Evolutionary conservation across 768 basidiomycete genomes (phyloP).

Genomic region (Cystofilobasidium bisporidii): DNA sequence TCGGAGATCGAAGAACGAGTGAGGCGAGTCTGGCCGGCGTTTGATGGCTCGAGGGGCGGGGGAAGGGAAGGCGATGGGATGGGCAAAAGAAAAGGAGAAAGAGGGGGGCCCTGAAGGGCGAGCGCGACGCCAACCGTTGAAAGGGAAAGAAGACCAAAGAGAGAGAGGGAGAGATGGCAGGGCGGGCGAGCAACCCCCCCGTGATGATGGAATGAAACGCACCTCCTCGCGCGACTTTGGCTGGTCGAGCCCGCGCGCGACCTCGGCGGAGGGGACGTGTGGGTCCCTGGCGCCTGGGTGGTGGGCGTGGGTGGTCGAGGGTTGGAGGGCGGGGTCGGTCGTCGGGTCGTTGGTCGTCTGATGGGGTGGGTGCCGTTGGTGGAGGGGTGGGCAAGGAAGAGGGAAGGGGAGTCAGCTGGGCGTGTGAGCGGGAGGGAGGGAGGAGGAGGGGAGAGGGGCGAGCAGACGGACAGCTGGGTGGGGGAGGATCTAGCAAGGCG

Average conservation of each 20-base stretch:
- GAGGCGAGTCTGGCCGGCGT: neutral
- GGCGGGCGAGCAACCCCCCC: neutral
- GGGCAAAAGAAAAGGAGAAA: too few species aligned
- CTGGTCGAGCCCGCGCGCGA: constrained; percentile 16
- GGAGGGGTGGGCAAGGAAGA: too few species aligned
- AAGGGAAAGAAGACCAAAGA: too few species aligned
- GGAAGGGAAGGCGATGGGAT: too few species aligned
- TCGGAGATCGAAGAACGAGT: neutral
- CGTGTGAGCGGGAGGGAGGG: neutral
- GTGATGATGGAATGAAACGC: neutral
- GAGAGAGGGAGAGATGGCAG: too few species aligned
- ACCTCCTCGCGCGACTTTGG: constrained; percentile 27
- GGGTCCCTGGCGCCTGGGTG: constrained; percentile 17
- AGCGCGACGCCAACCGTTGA: too few species aligned
- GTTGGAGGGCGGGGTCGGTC: constrained; percentile 24
- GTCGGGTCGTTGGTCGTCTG: constrained; percentile 27
- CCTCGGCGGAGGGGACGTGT: constrained; percentile 15
- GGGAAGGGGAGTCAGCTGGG: neutral
- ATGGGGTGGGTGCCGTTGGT: too few species aligned
- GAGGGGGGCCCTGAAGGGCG: too few species aligned
- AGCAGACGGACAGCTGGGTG: constrained; percentile 19
- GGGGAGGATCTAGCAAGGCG: constrained; percentile 19
- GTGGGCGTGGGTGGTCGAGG: neutral
- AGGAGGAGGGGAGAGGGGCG: too few species aligned
- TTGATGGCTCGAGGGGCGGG: too few species aligned